Evolutionary conservation across 805 yeast species (phyloP).

Genomic region (Naumovozyma castellii): DNA sequence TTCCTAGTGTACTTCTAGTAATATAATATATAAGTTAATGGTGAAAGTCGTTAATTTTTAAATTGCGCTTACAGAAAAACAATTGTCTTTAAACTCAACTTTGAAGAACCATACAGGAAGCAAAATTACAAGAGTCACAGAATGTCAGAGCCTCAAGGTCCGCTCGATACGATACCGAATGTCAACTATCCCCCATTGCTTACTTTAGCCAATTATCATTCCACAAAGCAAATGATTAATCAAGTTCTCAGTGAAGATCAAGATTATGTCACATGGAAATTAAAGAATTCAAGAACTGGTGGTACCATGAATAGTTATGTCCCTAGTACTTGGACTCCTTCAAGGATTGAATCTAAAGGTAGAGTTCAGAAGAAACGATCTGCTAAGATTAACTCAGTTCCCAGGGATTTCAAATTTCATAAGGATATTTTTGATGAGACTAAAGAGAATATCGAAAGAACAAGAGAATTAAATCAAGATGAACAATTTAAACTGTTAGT

Average conservation of each 20-base stretch:
- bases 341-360: background rate
- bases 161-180: constrained; percentile 24
- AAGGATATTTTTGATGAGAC: constrained; percentile 20
- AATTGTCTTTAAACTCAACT: too few relatives aligned
- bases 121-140: too few relatives aligned
- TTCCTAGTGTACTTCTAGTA: too few relatives aligned
- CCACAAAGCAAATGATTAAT: constrained; percentile 26
- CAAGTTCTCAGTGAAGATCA: constrained; percentile 29
- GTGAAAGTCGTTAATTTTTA: too few relatives aligned
- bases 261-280: constrained; percentile 28
- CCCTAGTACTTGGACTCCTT: constrained; percentile 1
- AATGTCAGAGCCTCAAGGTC: constrained; percentile 27
- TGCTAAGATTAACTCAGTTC: constrained; percentile 18
- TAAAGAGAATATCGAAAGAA: constrained; percentile 6
- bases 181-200: constrained; percentile 23
- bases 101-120: too few relatives aligned
- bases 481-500: constrained; percentile 55
- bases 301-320: constrained; percentile 23
- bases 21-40: too few relatives aligned
- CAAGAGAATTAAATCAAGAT: constrained; percentile 37
- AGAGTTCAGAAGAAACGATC: background rate
- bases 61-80: too few relatives aligned
- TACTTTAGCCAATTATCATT: constrained; percentile 22
- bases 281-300: constrained; percentile 25
- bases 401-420: constrained; percentile 18